Percentiles rank a stretch among this genome's conserved stretches.
Evolutionary conservation across 2,329 filamentous ascomycete genomes (phyloP).

Genomic region (Ceratocystis harringtonii): DNA sequence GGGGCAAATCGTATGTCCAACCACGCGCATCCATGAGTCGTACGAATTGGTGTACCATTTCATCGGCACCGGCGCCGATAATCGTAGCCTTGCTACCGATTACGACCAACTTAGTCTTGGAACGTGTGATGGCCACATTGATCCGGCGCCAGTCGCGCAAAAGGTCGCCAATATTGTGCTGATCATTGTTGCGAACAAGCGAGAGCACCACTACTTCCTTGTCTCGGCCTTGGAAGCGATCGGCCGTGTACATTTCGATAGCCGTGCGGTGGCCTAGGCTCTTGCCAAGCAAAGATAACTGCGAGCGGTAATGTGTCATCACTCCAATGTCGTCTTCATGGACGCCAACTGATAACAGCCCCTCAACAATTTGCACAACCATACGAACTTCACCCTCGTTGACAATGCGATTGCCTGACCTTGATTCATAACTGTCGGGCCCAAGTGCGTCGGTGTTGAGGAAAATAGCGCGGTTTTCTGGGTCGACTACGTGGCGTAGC

Average conservation of each 20-base stretch:
- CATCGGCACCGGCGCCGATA: slow-evolving; percentile 53
- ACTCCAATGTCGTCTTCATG: slow-evolving; percentile 68
- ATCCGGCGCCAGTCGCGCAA: slow-evolving; percentile 84
- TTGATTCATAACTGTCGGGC: slow-evolving; percentile 51
- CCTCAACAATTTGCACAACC: slow-evolving; percentile 64
- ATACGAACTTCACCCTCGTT: slow-evolving; percentile 72
- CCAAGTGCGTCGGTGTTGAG: slow-evolving; percentile 72
- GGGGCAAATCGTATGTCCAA: slow-evolving; percentile 67
- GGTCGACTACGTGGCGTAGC: slow-evolving; percentile 56
- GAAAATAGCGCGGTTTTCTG: slow-evolving; percentile 63
- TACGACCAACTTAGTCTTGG: slow-evolving; percentile 80
- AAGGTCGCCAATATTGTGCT: slow-evolving; percentile 71
- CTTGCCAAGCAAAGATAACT: slow-evolving; percentile 69
- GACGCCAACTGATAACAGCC: slow-evolving; percentile 61
- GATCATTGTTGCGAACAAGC: slow-evolving; percentile 75
- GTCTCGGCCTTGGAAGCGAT: slow-evolving; percentile 91
- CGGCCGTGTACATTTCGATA: slow-evolving; percentile 91
- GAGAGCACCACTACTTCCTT: slow-evolving; percentile 84
- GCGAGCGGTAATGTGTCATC: slow-evolving; percentile 92
- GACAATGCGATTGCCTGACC: slow-evolving; percentile 70
- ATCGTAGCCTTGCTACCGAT: slow-evolving; percentile 71
- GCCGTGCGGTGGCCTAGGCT: slow-evolving; percentile 43
- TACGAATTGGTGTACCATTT: slow-evolving; percentile 65
- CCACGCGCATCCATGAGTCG: slow-evolving; percentile 56
- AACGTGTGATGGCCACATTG: slow-evolving; percentile 89